A percentile compares a stretch with the other conserved stretches of the same genome.
Evolutionary conservation across 2,329 filamentous ascomycete genomes (phyloP).

Genomic region (Ceratocystis smalleyi): DNA sequence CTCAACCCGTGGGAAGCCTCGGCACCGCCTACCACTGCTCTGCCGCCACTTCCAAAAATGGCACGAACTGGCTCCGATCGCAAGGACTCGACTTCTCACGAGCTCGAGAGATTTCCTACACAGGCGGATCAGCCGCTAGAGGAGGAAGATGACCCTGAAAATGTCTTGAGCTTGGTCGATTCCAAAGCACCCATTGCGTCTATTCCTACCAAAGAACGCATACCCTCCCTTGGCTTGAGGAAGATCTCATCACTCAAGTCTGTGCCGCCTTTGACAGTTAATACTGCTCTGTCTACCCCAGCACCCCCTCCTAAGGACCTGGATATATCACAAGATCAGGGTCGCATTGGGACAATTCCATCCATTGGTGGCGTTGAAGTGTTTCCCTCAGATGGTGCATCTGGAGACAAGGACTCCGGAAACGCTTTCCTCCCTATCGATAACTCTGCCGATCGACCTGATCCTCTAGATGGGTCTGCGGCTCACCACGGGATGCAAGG

Average conservation of each 20-base stretch:
- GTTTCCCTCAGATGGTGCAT: not conserved
- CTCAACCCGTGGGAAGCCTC: slow-evolving; percentile 4
- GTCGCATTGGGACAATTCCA: not conserved
- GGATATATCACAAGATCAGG: not conserved
- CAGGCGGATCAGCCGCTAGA: not conserved
- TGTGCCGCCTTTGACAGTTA: not conserved
- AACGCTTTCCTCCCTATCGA: not conserved
- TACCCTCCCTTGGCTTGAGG: not conserved
- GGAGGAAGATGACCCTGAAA: not conserved
- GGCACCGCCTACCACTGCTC: not conserved
- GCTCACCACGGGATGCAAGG: not conserved
- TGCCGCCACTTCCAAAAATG: slow-evolving; percentile 7
- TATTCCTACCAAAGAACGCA: not conserved
- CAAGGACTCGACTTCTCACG: not conserved
- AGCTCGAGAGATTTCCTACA: not conserved
- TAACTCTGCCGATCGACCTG: not conserved
- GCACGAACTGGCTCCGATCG: not conserved
- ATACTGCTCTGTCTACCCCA: not conserved
- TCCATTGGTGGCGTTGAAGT: not conserved
- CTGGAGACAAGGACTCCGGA: not conserved
- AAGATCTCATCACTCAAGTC: not conserved
- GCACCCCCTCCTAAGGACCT: not conserved
- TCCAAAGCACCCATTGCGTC: not conserved
- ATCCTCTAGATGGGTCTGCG: not conserved
- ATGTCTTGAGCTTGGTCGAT: slow-evolving; percentile 1